Percentiles rank a stretch among this genome's conserved stretches.
Evolutionary conservation across 1,284 basidiomycete genomes (phyloP).

Genomic region (Pyrrhoderma lamaoense): DNA sequence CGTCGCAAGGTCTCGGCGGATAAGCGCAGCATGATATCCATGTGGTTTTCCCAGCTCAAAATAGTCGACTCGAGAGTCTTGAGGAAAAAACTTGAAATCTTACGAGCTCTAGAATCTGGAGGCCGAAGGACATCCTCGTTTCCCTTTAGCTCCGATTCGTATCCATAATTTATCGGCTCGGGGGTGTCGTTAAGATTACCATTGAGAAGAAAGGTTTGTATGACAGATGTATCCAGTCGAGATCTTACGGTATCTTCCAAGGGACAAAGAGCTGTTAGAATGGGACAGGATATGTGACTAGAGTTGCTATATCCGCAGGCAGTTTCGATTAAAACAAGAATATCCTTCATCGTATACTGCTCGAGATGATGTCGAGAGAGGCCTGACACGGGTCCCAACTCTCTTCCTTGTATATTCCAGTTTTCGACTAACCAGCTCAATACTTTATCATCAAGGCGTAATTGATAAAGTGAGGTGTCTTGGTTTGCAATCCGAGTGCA

Average conservation of each 20-base stretch:
- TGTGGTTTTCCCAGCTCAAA: slow-evolving; percentile 40
- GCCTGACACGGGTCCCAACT: background rate
- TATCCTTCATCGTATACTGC: slow-evolving; percentile 49
- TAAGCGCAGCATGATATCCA: slow-evolving; percentile 31
- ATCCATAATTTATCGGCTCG: background rate
- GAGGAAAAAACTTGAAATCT: slow-evolving; percentile 57
- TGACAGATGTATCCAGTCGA: slow-evolving; percentile 46
- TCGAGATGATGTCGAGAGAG: slow-evolving; percentile 35
- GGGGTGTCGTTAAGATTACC: slow-evolving; percentile 50
- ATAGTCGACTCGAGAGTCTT: slow-evolving; percentile 48
- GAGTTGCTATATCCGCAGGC: slow-evolving; percentile 50
- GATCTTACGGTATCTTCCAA: slow-evolving; percentile 55
- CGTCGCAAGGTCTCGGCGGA: slow-evolving; percentile 58
- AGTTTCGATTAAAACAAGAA: slow-evolving; percentile 55
- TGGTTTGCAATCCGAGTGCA: slow-evolving; percentile 63
- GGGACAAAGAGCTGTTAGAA: slow-evolving; percentile 56
- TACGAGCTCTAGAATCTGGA: slow-evolving; percentile 51
- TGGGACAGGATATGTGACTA: slow-evolving; percentile 38
- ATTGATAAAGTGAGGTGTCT: slow-evolving; percentile 73
- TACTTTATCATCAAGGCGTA: slow-evolving; percentile 79
- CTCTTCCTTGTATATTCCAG: slow-evolving; percentile 42
- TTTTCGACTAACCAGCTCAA: slow-evolving; percentile 74
- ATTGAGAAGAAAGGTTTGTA: slow-evolving; percentile 64
- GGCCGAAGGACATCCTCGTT: slow-evolving; percentile 25
- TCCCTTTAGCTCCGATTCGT: background rate